These are phyloP conservation scores for Talaromyces adpressus DNA, from an alignment of 495 filamentous ascomycete species.

Conservation along the genomic window DNA sequence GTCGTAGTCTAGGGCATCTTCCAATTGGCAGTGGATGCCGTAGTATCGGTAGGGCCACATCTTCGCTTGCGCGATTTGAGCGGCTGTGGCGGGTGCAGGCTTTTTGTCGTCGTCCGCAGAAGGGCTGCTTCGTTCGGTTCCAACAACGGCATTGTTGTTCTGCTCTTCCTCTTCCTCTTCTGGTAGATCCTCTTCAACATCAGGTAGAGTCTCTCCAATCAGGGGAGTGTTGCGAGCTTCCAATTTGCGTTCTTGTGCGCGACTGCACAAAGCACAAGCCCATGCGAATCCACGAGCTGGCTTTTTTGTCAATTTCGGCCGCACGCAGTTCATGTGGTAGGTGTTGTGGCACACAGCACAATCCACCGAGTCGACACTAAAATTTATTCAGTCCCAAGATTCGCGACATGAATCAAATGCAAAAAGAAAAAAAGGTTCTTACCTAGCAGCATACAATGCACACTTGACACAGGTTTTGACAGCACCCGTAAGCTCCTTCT, in stretches of 20 bases:
- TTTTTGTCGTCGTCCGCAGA: conserved; percentile 42
- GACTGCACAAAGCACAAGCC: conserved; percentile 93
- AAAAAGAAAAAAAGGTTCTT: conserved; percentile 25
- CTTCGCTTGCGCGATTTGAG: conserved; percentile 84
- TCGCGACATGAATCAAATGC: not conserved
- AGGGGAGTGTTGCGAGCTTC: conserved; percentile 84
- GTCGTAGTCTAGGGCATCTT: conserved; percentile 95
- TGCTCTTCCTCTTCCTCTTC: conserved; percentile 47
- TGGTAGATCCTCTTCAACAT: conserved; percentile 53
- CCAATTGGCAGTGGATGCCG: conserved; percentile 90
- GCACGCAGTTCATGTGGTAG: conserved; percentile 98
- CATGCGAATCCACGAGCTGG: conserved; percentile 96
- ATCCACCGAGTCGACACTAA: conserved; percentile 87
- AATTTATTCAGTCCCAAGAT: not conserved
- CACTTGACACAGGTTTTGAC: conserved; percentile 97
- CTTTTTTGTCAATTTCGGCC: conserved; percentile 88
- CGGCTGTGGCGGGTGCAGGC: conserved; percentile 69
- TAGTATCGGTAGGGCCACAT: conserved; percentile 97
- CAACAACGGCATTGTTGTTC: conserved; percentile 36
- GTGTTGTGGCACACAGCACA: conserved; percentile 92
- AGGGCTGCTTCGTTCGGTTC: conserved; percentile 53
- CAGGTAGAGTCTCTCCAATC: conserved; percentile 71
- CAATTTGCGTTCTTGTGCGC: conserved; percentile 84
- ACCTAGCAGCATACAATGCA: conserved; percentile 80
- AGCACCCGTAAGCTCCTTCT: conserved; percentile 92